Evolutionary conservation across 208 protist genomes (phyloP).

Genomic region (Leishmania mexicana): DNA sequence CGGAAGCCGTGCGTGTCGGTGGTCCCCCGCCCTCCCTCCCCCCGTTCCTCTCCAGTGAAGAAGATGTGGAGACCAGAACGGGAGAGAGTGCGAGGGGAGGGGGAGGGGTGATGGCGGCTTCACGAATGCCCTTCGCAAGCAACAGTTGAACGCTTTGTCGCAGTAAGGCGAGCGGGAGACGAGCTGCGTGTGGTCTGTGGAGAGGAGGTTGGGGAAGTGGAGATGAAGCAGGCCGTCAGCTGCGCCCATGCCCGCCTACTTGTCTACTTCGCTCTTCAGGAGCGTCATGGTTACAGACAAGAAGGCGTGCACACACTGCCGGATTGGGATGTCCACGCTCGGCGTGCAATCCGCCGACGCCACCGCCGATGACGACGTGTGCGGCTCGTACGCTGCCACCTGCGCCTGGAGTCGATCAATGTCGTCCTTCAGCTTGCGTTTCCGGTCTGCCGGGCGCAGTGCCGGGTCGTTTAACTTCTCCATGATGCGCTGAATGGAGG

Average conservation of each 20-base stretch:
- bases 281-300: conserved; percentile 13
- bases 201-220: not conserved
- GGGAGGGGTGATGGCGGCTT: not conserved
- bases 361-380: not conserved
- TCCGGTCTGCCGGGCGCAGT: conserved; percentile 20
- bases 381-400: conserved; percentile 14
- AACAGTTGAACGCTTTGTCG: not conserved
- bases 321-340: conserved; percentile 20
- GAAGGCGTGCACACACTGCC: conserved; percentile 15
- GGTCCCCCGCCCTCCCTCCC: not conserved
- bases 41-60: not conserved
- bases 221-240: not conserved
- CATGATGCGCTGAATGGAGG: conserved; percentile 9
- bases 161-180: not conserved
- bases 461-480: conserved; percentile 27
- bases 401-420: conserved; percentile 15
- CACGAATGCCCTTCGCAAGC: not conserved
- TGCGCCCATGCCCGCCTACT: not conserved
- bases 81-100: no score
- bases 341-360: not conserved
- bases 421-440: conserved; percentile 17
- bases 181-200: not conserved
- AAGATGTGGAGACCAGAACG: no score
- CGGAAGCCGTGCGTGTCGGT: not conserved
- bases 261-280: conserved; percentile 7